Evolutionary conservation across 2,329 filamentous ascomycete genomes (phyloP), one percentile per base, ranked within the genome.

Genomic region (Hymenoscyphus infarciens): DNA sequence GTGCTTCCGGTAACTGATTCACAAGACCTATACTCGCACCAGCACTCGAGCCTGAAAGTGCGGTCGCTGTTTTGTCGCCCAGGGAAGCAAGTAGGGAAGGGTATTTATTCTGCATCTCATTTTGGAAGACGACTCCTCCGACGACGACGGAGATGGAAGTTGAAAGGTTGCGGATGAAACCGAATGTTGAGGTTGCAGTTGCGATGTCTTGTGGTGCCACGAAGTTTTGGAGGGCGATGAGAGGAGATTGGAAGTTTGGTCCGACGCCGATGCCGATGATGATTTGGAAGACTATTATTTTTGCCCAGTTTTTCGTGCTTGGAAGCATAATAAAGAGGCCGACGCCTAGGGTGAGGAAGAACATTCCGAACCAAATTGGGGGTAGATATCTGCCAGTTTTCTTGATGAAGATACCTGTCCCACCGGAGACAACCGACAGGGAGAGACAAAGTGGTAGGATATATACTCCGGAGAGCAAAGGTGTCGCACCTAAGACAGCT

Each of bases 391-490:
- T 81, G 52, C 88, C 89, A 0, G 86, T 89, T 72, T 84, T 82
- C 68, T 82, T 81, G 67, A 86, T 86, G 62, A 80, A 76, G 11
- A 86, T 67, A 29, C 86, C 86, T 0, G 82, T 82, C 11, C 72
- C 71, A 5, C 82, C 82, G 0, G 88, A 90, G 38, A 82, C 72
- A 65, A 90, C 67, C 0, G 89, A 90, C 2, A 91, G 77, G 3
- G 86, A 81, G 27, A 93, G 73, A 7, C 89, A 88, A 64, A 84
- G 84, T 0, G 90, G 87, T 16, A 94, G 80, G 22, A 92, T 75
- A 72, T 91, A 92, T 58, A 93, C 87, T 56, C 91, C 91, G 1
- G 87, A 91, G 27, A 90, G 77, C 38, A 94, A 83, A 0, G 91
- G 88, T 0, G 66, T 66, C 3, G 66, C 67, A 2, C 64, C 64